Evolutionary conservation across 2,329 filamentous ascomycete species (phyloP).

Genomic region (Aspergillus pseudotamarii): DNA sequence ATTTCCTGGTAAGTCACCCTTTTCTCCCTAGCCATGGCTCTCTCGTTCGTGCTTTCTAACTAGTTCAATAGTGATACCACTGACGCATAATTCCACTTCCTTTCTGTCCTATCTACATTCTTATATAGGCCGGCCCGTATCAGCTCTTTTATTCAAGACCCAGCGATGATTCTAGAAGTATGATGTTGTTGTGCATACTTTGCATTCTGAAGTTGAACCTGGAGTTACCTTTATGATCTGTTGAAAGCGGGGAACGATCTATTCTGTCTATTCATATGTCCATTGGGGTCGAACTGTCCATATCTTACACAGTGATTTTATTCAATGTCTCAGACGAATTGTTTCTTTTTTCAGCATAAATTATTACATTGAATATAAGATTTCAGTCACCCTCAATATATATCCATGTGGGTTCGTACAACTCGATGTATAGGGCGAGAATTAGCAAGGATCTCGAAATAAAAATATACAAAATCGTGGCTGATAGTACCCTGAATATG

Average conservation of each 20-base stretch:
- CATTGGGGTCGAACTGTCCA: not conserved
- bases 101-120: conserved; percentile 7
- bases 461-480: not conserved
- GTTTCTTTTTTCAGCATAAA: conserved; percentile 1
- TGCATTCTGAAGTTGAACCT: not conserved
- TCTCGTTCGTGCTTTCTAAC: not conserved
- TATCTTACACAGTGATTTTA: not conserved
- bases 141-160: conserved; percentile 1
- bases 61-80: conserved; percentile 13
- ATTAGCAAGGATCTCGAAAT: not conserved
- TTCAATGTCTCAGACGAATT: not conserved
- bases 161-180: conserved; percentile 2
- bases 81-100: conserved; percentile 6
- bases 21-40: not conserved
- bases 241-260: not conserved
- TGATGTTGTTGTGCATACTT: not conserved
- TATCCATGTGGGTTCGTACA: not conserved
- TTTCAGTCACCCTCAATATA: not conserved
- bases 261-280: not conserved
- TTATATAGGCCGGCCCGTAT: conserved; percentile 16
- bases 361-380: not conserved
- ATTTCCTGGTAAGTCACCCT: conserved; percentile 69
- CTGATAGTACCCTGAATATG: not conserved
- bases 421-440: not conserved
- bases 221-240: not conserved